phyloP scores from a whole-genome alignment of 140 eudicot genomes.

The Stevia rebaudiana region DNA sequence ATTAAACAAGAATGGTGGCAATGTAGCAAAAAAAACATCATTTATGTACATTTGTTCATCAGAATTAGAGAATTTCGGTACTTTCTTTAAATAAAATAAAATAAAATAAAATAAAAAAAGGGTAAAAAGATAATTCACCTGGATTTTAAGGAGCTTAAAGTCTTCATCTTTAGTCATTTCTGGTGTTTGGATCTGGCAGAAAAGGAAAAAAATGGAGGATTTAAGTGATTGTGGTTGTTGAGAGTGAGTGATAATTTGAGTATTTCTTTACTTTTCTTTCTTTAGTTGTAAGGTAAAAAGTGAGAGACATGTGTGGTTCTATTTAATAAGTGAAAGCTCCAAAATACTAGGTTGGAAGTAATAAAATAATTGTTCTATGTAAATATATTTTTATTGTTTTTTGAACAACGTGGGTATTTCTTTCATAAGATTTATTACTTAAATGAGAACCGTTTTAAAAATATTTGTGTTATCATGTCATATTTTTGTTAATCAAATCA shows the following conservation, averaged over 20 bases:
- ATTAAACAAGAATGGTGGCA: background rate
- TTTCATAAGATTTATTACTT: too few species aligned
- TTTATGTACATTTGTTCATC: background rate
- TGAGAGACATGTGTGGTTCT: constrained; percentile 25
- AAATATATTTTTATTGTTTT: background rate
- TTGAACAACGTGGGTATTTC: too few species aligned
- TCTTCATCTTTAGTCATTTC: constrained; percentile 44
- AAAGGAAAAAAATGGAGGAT: constrained; percentile 29
- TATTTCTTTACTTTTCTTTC: constrained; percentile 17
- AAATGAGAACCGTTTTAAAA: too few species aligned
- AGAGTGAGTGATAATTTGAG: constrained; percentile 16
- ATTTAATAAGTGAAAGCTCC: constrained; percentile 27
- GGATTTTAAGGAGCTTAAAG: constrained; percentile 47
- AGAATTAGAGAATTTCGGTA: background rate
- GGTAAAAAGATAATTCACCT: constrained; percentile 29
- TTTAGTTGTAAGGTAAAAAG: constrained; percentile 24
- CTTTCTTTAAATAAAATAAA: background rate
- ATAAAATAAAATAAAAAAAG: background rate
- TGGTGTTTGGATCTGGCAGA: constrained; percentile 38
- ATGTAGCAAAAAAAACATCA: constrained; percentile 17
- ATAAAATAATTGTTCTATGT: background rate
- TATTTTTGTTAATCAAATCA: too few species aligned
- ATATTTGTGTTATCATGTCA: too few species aligned
- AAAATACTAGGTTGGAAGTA: constrained; percentile 23
- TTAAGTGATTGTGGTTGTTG: constrained; percentile 28